These are phyloP conservation scores for Oryza rufipogon DNA, from an alignment of 176 grass and related monocot genomes.

Conservation along the genomic window DNA sequence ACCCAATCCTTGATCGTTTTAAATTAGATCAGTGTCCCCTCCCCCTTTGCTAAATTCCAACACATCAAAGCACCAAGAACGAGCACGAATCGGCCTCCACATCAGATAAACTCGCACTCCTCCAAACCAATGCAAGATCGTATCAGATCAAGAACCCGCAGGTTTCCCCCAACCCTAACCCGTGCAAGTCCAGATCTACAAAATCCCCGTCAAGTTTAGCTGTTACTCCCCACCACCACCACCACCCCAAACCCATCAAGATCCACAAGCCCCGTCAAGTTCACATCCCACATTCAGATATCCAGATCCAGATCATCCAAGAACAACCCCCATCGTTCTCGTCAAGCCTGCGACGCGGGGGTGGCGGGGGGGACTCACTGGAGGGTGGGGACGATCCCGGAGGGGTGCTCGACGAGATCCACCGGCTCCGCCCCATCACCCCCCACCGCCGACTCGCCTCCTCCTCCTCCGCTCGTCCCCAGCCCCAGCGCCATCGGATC, in stretches of 20 bases:
- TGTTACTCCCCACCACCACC: too few relatives aligned
- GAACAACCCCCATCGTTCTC: not conserved
- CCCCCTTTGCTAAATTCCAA: not conserved
- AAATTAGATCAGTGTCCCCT: not conserved
- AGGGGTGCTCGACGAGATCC: constrained; percentile 50
- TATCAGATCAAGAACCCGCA: not conserved
- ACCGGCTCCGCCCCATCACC: constrained; percentile 17
- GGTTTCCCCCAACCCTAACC: not conserved
- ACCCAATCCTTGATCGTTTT: not conserved
- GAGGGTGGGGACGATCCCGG: constrained; percentile 64
- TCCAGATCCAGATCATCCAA: too few relatives aligned
- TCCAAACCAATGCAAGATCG: too few relatives aligned
- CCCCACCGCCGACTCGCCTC: not conserved
- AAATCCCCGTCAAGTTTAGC: not conserved
- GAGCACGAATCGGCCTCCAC: not conserved
- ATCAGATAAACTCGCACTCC: too few relatives aligned
- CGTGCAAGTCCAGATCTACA: not conserved
- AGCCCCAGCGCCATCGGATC: constrained; percentile 30
- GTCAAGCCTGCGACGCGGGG: not conserved
- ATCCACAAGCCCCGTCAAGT: not conserved
- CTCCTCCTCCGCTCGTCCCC: constrained; percentile 12
- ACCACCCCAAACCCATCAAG: not conserved
- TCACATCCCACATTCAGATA: not conserved
- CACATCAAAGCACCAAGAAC: not conserved
- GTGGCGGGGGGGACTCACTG: constrained; percentile 58